These are phyloP conservation scores for Typha latifolia DNA, from an alignment of 176 grass and related monocot species.

Conservation along the genomic window DNA sequence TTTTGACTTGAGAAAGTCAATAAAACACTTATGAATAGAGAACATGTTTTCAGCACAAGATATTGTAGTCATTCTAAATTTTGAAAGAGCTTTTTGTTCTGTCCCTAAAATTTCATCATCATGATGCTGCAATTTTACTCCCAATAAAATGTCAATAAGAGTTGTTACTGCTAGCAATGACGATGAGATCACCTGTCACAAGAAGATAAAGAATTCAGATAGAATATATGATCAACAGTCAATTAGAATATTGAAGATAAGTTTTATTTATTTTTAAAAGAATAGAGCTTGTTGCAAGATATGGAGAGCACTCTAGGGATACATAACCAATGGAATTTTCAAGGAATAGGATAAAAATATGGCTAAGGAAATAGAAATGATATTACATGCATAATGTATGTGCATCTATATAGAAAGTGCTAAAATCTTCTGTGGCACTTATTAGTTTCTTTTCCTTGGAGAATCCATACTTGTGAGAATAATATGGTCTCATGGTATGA, in stretches of 20 bases:
- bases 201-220: conserved; percentile 9
- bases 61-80: conserved; percentile 49
- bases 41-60: conserved; percentile 70
- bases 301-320: not conserved
- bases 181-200: conserved; percentile 73
- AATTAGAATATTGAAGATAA: not conserved
- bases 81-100: conserved; percentile 52
- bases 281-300: not conserved
- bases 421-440: too few relatives aligned
- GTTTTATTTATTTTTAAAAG: not conserved
- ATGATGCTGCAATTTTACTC: conserved; percentile 47
- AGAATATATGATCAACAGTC: not conserved
- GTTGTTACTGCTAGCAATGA: conserved; percentile 81
- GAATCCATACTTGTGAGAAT: too few relatives aligned
- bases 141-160: conserved; percentile 82
- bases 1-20: conserved; percentile 80
- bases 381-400: too few relatives aligned
- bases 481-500: too few relatives aligned
- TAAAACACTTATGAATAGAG: conserved; percentile 67
- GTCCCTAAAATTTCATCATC: conserved; percentile 32
- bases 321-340: not conserved
- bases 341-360: not conserved
- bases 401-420: too few relatives aligned
- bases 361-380: too few relatives aligned
- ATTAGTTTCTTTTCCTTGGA: too few relatives aligned